phyloP scores from a whole-genome alignment of 1,139 yeast species.

The Saccharomyces hybrid region DNA sequence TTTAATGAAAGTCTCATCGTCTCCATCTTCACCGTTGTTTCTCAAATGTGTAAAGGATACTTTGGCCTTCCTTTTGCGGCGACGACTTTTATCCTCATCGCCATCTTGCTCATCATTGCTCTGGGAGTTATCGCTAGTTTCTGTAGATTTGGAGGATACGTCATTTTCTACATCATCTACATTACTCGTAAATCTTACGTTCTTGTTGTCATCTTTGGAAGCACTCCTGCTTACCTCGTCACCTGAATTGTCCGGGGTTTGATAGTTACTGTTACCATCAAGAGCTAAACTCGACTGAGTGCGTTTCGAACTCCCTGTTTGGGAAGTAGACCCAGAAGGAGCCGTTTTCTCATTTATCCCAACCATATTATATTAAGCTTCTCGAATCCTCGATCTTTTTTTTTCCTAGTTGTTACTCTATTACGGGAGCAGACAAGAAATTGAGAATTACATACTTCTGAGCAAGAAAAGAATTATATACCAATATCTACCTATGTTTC shows the following conservation, averaged over 20 bases:
- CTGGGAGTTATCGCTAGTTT: neutral
- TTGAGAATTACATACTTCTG: neutral
- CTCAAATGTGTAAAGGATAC: constrained; percentile 15
- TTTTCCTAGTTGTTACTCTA: neutral
- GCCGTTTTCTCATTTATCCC: neutral
- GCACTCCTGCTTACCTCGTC: neutral
- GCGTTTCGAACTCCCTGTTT: neutral
- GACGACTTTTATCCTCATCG: constrained; percentile 12
- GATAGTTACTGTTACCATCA: neutral
- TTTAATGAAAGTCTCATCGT: constrained; percentile 21
- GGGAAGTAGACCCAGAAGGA: neutral
- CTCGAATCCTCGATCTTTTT: neutral
- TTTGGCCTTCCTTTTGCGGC: constrained; percentile 7
- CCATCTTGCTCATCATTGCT: constrained; percentile 11
- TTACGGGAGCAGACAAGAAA: neutral
- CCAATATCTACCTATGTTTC: neutral
- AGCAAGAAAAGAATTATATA: neutral
- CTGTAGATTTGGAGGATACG: neutral
- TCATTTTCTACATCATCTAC: constrained; percentile 7
- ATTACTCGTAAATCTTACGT: constrained; percentile 10
- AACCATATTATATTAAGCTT: neutral
- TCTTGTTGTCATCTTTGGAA: constrained; percentile 6
- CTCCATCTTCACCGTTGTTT: constrained; percentile 16
- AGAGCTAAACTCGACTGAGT: neutral
- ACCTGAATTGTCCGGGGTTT: neutral